Conservation (phyloP, 2,329 filamentous ascomycete genomes). For the Hypoxylon sp. region DNA sequence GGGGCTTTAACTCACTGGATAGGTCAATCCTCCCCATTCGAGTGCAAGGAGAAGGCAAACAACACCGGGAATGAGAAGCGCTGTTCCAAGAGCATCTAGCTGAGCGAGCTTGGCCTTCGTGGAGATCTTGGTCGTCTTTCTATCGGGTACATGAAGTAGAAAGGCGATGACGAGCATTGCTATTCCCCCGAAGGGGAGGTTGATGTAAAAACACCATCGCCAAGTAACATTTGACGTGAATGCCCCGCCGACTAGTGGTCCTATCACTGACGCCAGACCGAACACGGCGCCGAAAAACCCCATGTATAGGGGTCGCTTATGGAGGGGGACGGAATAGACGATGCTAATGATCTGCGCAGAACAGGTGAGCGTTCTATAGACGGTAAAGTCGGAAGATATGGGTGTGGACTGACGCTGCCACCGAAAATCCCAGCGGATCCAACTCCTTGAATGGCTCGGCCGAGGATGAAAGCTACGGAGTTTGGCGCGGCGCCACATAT, state of each 20-base stretch:
- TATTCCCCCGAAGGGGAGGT: slow-evolving; percentile 56
- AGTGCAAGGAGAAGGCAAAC: slow-evolving; percentile 61
- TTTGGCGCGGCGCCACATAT: slow-evolving; percentile 59
- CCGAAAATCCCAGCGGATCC: slow-evolving; percentile 59
- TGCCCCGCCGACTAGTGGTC: slow-evolving; percentile 57
- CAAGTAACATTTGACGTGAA: slow-evolving; percentile 57
- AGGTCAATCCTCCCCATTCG: slow-evolving; percentile 58
- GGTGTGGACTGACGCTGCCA: slow-evolving; percentile 52
- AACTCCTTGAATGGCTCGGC: slow-evolving; percentile 59
- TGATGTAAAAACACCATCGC: slow-evolving; percentile 60
- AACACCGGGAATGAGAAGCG: slow-evolving; percentile 48
- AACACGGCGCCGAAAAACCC: slow-evolving; percentile 57
- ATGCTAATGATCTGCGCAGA: slow-evolving; percentile 24
- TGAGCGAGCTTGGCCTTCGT: slow-evolving; percentile 31
- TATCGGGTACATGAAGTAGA: slow-evolving; percentile 31
- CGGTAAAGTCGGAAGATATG: neutral
- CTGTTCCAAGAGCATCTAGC: slow-evolving; percentile 41
- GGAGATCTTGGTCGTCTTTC: slow-evolving; percentile 20
- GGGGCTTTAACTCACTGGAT: slow-evolving; percentile 27
- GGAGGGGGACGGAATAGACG: slow-evolving; percentile 41
- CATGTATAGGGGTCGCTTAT: slow-evolving; percentile 53
- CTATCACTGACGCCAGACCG: slow-evolving; percentile 55
- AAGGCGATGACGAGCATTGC: slow-evolving; percentile 36
- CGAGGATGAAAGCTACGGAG: slow-evolving; percentile 59
- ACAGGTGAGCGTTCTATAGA: slow-evolving; percentile 4